phyloP scores from a whole-genome alignment of 176 grass and related monocot species.

The Paspalum vaginatum region DNA sequence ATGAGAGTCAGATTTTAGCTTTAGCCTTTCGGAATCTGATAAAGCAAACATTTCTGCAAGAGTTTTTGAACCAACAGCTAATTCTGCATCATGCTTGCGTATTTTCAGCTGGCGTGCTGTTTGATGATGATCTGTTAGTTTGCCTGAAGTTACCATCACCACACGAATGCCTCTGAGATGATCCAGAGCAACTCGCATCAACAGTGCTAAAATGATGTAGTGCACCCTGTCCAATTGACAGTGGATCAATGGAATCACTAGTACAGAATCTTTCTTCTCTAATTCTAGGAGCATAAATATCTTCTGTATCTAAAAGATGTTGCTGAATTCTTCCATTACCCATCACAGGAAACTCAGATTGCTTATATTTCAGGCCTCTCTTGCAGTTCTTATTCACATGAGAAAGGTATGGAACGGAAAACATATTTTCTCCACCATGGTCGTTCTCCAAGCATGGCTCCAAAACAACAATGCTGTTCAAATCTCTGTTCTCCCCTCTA shows the following conservation, averaged over 20 bases:
- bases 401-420: constrained; percentile 38
- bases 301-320: constrained; percentile 30
- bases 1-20: constrained; percentile 32
- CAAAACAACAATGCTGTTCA: constrained; percentile 54
- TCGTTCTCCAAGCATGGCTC: constrained; percentile 51
- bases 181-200: constrained; percentile 30
- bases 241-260: constrained; percentile 18
- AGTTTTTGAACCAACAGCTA: constrained; percentile 44
- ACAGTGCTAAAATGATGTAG: constrained; percentile 22
- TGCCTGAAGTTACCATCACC: constrained; percentile 24
- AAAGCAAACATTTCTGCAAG: constrained; percentile 72
- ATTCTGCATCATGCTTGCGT: constrained; percentile 26
- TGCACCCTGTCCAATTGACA: constrained; percentile 32
- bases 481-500: constrained; percentile 23
- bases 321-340: constrained; percentile 38
- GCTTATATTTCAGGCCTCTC: constrained; percentile 36
- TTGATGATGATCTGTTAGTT: constrained; percentile 38
- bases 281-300: constrained; percentile 24
- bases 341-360: constrained; percentile 37
- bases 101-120: constrained; percentile 16
- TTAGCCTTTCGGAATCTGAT: constrained; percentile 59
- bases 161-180: constrained; percentile 34
- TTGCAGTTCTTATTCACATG: constrained; percentile 32
- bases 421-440: constrained; percentile 33
- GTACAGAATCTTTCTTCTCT: constrained; percentile 29